Conservation (phyloP, 2,329 filamentous ascomycete species). For the Didymella pinodella region DNA sequence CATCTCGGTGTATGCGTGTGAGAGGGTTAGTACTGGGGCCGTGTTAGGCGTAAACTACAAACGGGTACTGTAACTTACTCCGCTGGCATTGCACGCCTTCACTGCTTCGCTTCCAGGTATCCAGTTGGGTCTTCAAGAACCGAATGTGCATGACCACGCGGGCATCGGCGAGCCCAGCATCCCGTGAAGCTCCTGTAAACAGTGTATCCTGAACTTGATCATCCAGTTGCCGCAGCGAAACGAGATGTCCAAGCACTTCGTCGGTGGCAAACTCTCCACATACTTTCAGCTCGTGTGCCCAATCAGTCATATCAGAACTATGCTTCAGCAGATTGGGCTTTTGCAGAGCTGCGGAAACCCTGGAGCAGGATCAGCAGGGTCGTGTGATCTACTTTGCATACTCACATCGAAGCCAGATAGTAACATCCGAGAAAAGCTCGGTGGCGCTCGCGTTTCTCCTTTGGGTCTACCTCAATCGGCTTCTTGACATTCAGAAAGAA, state of each 20-base stretch:
- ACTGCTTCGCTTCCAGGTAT: constrained; percentile 34
- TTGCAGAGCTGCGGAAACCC: constrained; percentile 39
- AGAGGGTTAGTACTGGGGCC: constrained; percentile 37
- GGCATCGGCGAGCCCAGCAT: constrained; percentile 38
- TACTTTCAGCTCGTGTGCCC: constrained; percentile 30
- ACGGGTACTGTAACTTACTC: constrained; percentile 22
- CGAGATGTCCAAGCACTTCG: constrained; percentile 33
- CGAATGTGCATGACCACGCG: constrained; percentile 41
- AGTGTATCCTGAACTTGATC: constrained; percentile 45
- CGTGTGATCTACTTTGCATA: not conserved
- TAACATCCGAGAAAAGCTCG: constrained; percentile 47
- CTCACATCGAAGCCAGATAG: constrained; percentile 44
- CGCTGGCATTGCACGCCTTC: constrained; percentile 25
- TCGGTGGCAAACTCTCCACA: constrained; percentile 39
- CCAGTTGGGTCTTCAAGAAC: constrained; percentile 39
- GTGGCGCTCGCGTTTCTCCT: constrained; percentile 38
- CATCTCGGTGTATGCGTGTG: constrained; percentile 40
- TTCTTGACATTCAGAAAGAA: constrained; percentile 18
- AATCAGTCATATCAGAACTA: constrained; percentile 40
- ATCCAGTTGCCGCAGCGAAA: constrained; percentile 42
- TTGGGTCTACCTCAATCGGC: constrained; percentile 16
- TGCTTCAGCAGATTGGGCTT: constrained; percentile 46
- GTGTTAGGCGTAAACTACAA: constrained; percentile 1
- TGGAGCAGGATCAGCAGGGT: constrained; percentile 15
- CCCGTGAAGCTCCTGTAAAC: constrained; percentile 29